Evolutionary conservation across 164 flowering plant species (phyloP), one percentile per base, ranked within the genome.

Genomic region (Stephania yunnanensis): DNA sequence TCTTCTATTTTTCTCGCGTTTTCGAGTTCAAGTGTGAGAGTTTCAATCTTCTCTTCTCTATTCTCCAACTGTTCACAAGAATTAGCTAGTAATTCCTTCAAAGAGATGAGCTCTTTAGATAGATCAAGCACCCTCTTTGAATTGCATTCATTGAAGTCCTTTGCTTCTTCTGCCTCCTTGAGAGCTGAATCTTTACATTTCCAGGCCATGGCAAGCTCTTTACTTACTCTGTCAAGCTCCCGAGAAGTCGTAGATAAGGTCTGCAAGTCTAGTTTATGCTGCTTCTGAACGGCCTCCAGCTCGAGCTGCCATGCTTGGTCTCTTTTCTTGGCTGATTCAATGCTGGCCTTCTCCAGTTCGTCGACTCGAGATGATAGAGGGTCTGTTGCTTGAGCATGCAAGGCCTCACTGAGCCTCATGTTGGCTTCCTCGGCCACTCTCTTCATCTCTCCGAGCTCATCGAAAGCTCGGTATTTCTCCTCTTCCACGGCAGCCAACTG

Each of bases 391-490:
- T 76, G 72, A n/a, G 84, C 75, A 12, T 79, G 58, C 65, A 82
- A 77, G 30, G 80, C 82, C 72, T 85, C 84, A 19, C 80, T 75
- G 9, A 82, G 78, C 80, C 70, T 83, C 78, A 77, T 48, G 71
- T 78, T 80, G 29, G 84, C 85, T 46, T 81, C 85, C 4, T 80
- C 77, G 22, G 85, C 83, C 61, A 77, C 79, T 79, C 77, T 84
- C 78, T 86, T 87, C 83, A 81, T 81, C 71, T 75, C 86, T 67
- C 68, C 48, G 13, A 87, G 83, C 74, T 89, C 92, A 67, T 79
- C 76, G 6, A 80, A 63, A 30, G 80, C 84, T 68, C 73, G 78
- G 25, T 82, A 76, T 70, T 84, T 85, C 80, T 86, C 90, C 66
- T 79, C 82, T 76, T 85, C 86, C 0, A 63, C 74, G 10, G 71